phyloP scores from a whole-genome alignment of 139 green algal genomes.

The Spirogloea muscicola region DNA sequence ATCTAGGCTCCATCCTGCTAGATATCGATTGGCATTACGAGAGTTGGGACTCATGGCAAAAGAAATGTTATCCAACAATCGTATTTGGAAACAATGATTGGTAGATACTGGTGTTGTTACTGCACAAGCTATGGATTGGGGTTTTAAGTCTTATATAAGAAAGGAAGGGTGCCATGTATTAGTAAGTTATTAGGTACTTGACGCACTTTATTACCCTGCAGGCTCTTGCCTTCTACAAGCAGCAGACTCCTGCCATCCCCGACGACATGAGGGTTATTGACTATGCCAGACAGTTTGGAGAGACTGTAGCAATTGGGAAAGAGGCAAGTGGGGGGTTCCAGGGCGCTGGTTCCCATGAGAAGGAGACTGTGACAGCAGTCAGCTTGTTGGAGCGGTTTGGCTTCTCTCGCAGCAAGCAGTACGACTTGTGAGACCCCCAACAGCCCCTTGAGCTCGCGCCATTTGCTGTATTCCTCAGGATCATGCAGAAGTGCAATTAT shows the following conservation, averaged over 20 bases:
- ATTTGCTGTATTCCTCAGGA: background rate
- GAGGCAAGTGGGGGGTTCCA: conserved; percentile 35
- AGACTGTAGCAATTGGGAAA: conserved; percentile 50
- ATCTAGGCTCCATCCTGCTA: background rate
- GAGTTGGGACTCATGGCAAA: no score
- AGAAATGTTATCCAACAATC: no score
- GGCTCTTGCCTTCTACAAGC: conserved; percentile 68
- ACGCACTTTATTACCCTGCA: conserved; percentile 2
- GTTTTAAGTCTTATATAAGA: no score
- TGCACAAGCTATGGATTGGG: no score
- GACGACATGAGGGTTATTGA: conserved; percentile 62
- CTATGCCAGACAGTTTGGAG: conserved; percentile 47
- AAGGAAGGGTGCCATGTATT: no score
- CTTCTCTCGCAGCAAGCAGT: conserved; percentile 4
- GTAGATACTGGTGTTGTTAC: no score
- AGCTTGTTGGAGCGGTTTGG: conserved; percentile 22
- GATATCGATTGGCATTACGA: no score
- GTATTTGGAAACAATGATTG: no score
- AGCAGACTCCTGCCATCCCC: conserved; percentile 61
- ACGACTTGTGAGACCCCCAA: conserved; percentile 4
- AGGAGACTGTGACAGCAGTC: conserved; percentile 5
- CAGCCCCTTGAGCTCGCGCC: background rate
- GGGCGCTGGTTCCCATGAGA: background rate
- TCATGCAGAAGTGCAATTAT: background rate
- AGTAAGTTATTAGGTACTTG: background rate